phyloP scores from a whole-genome alignment of 768 basidiomycete species.

The Lentinula raphanica region DNA sequence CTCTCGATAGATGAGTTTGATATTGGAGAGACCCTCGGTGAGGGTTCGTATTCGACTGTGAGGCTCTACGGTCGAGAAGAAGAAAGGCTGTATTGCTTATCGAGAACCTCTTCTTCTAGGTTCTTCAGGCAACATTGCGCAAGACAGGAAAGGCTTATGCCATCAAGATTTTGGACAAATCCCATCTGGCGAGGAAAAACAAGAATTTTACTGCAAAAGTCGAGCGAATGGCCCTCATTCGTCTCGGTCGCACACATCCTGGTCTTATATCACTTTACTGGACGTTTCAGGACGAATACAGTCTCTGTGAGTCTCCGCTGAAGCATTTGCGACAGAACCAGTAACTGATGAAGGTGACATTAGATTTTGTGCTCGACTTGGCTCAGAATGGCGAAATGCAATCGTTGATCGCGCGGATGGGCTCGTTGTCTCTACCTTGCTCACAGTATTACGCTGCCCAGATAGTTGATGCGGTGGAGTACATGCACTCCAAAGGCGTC shows the following conservation, averaged over 20 bases:
- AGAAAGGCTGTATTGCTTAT: background rate
- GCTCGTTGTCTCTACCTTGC: conserved; percentile 79
- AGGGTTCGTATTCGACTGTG: conserved; percentile 81
- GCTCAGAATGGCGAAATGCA: conserved; percentile 78
- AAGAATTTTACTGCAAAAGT: conserved; percentile 73
- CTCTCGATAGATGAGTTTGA: conserved; percentile 60
- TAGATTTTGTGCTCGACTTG: conserved; percentile 78
- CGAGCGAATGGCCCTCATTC: conserved; percentile 74
- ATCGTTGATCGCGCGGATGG: conserved; percentile 62
- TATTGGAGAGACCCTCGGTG: conserved; percentile 69
- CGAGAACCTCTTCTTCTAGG: conserved; percentile 35
- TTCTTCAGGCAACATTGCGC: conserved; percentile 48
- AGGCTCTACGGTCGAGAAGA: conserved; percentile 17
- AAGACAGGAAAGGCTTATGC: conserved; percentile 63
- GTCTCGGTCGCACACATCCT: conserved; percentile 71
- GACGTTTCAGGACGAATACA: conserved; percentile 82
- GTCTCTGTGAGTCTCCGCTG: conserved; percentile 61
- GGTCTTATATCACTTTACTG: conserved; percentile 78
- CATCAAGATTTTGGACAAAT: conserved; percentile 81
- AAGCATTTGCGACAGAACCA: background rate
- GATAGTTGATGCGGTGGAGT: conserved; percentile 80
- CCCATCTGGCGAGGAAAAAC: conserved; percentile 71
- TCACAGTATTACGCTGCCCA: conserved; percentile 86
- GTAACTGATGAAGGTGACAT: background rate
- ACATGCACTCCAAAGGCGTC: conserved; percentile 87